Conservation (phyloP, 352 stramenopile genomes). For the Pythium inflatum region DNA sequence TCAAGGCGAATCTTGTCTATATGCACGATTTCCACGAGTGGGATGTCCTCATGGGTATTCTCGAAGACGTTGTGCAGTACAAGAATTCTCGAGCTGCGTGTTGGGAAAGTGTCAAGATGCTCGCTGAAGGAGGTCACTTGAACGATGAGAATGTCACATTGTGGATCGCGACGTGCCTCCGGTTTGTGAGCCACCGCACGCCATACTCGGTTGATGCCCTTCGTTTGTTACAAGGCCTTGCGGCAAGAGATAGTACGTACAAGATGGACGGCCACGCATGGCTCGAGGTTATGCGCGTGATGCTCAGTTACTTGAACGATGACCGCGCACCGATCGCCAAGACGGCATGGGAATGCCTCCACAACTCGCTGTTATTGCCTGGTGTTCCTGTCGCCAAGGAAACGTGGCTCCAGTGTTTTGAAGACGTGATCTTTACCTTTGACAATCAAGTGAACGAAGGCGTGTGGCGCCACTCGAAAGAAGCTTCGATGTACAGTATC, state of each 20-base stretch:
- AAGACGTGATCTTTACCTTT: slow-evolving; percentile 88
- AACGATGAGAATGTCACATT: slow-evolving; percentile 80
- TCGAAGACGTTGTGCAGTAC: slow-evolving; percentile 80
- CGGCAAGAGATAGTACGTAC: slow-evolving; percentile 74
- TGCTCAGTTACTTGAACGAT: slow-evolving; percentile 84
- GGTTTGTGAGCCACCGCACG: slow-evolving; percentile 78
- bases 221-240: slow-evolving; percentile 72
- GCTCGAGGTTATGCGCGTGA: slow-evolving; percentile 87
- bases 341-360: slow-evolving; percentile 83
- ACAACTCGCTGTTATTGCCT: slow-evolving; percentile 78
- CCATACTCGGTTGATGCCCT: slow-evolving; percentile 79
- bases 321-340: slow-evolving; percentile 77
- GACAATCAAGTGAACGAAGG: slow-evolving; percentile 79
- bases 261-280: slow-evolving; percentile 73
- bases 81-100: slow-evolving; percentile 71
- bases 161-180: slow-evolving; percentile 82
- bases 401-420: slow-evolving; percentile 85
- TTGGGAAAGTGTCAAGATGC: slow-evolving; percentile 77
- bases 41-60: slow-evolving; percentile 70
- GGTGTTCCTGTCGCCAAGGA: slow-evolving; percentile 68
- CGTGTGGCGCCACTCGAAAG: slow-evolving; percentile 53
- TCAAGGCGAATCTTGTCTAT: slow-evolving; percentile 89
- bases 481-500: slow-evolving; percentile 79
- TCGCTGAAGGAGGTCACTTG: slow-evolving; percentile 72
- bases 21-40: slow-evolving; percentile 87